Conservation (phyloP, 176 grass and related monocot species). For the Tillandsia leiboldiana region DNA sequence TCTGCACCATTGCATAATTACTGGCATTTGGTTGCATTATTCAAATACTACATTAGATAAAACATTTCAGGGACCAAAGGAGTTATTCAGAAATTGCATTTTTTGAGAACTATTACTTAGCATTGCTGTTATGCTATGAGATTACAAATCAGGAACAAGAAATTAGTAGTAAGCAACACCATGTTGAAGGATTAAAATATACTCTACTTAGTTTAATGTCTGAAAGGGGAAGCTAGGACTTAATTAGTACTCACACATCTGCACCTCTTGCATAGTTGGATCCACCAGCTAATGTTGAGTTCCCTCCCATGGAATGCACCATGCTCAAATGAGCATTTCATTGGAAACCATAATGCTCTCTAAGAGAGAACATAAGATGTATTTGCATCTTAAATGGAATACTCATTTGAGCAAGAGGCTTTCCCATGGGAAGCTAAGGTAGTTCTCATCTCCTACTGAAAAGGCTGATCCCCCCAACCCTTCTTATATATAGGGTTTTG, state of each 20-base stretch:
- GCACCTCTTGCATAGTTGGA: background rate
- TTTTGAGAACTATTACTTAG: too few species aligned
- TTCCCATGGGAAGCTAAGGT: background rate
- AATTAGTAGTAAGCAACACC: background rate
- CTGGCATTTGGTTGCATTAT: too few species aligned
- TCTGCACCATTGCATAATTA: too few species aligned
- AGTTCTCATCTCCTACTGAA: background rate
- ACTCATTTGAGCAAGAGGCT: conserved; percentile 12
- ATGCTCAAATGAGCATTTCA: conserved; percentile 9
- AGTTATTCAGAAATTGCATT: too few species aligned
- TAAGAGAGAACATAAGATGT: background rate
- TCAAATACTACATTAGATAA: too few species aligned
- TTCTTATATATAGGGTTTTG: background rate
- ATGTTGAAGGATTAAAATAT: conserved; percentile 5
- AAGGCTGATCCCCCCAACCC: background rate
- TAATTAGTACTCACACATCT: background rate
- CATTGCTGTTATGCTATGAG: too few species aligned
- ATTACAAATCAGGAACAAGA: background rate
- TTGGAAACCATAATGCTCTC: background rate
- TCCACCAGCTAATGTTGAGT: background rate
- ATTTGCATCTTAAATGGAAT: conserved; percentile 1
- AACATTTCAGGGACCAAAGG: too few species aligned
- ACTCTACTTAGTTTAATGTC: background rate
- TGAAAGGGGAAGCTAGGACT: background rate
- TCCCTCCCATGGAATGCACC: conserved; percentile 7